Conservation (phyloP, 768 basidiomycete genomes). For the Collybia sp. region DNA sequence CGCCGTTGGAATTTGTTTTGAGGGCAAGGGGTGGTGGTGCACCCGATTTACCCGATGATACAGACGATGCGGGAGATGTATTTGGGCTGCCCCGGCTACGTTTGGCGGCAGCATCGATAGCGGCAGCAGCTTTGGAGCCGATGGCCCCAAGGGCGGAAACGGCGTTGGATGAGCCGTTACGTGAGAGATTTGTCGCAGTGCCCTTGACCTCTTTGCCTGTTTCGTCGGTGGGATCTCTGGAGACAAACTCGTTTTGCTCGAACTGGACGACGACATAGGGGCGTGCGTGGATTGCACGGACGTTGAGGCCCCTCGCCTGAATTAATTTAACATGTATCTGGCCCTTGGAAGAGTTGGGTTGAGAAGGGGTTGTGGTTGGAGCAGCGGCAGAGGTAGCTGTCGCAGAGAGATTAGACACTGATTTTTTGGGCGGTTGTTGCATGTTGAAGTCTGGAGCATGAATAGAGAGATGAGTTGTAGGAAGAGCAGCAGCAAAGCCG, state of each 20-base stretch:
- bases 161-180: constrained; percentile 52
- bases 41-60: constrained; percentile 31
- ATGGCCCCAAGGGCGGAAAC: constrained; percentile 65
- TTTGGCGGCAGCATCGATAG: constrained; percentile 21
- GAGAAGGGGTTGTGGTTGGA: constrained; percentile 25
- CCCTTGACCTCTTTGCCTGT: constrained; percentile 88
- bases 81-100: constrained; percentile 36
- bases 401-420: constrained; percentile 13
- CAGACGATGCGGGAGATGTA: constrained; percentile 33
- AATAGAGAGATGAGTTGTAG: constrained; percentile 63
- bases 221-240: constrained; percentile 82
- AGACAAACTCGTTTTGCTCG: constrained; percentile 98
- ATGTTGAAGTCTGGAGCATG: constrained; percentile 85
- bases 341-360: constrained; percentile 40
- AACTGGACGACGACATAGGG: constrained; percentile 98
- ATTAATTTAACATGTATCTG: constrained; percentile 97
- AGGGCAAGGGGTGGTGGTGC: constrained; percentile 7
- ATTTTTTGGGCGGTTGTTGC: constrained; percentile 53
- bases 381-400: constrained; percentile 34
- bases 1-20: constrained; percentile 26
- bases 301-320: constrained; percentile 79
- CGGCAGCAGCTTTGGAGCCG: constrained; percentile 39
- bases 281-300: constrained; percentile 56
- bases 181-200: constrained; percentile 53
- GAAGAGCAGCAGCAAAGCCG: constrained; percentile 50